These are phyloP conservation scores for Gyrodon lividus DNA, from an alignment of 768 basidiomycete genomes.

Conservation along the genomic window DNA sequence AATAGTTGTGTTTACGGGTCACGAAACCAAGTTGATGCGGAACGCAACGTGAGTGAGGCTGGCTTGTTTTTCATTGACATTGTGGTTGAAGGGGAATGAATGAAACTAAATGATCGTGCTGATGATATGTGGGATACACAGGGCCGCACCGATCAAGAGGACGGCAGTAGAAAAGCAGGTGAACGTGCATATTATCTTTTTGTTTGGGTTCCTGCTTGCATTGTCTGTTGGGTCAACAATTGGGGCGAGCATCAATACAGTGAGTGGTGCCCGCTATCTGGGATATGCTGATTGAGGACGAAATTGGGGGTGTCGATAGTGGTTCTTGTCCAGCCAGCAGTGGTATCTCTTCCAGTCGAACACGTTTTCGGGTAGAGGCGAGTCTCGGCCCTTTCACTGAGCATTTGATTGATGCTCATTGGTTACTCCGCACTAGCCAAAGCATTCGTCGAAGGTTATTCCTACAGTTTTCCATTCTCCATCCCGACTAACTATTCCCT, in stretches of 20 bases:
- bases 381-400: slow-evolving; percentile 16
- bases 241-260: slow-evolving; percentile 84
- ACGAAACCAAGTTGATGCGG: slow-evolving; percentile 97
- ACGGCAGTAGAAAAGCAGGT: slow-evolving; percentile 96
- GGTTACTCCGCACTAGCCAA: slow-evolving; percentile 46
- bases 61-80: background rate
- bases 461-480: background rate
- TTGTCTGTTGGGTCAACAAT: slow-evolving; percentile 90
- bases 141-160: slow-evolving; percentile 94
- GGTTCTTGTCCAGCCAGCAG: slow-evolving; percentile 83
- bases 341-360: slow-evolving; percentile 84
- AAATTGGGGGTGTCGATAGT: slow-evolving; percentile 37
- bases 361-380: slow-evolving; percentile 64
- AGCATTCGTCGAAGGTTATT: slow-evolving; percentile 79
- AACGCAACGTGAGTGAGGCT: slow-evolving; percentile 82
- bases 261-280: slow-evolving; percentile 30
- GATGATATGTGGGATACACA: slow-evolving; percentile 28
- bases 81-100: background rate
- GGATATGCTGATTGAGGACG: background rate
- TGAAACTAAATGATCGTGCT: background rate
- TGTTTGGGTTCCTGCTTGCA: slow-evolving; percentile 84
- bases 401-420: background rate
- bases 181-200: slow-evolving; percentile 92
- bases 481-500: slow-evolving; percentile 12
- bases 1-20: slow-evolving; percentile 90